These are phyloP conservation scores for Puccinia coronata DNA, from an alignment of 1,284 basidiomycete genomes.

Conservation along the genomic window DNA sequence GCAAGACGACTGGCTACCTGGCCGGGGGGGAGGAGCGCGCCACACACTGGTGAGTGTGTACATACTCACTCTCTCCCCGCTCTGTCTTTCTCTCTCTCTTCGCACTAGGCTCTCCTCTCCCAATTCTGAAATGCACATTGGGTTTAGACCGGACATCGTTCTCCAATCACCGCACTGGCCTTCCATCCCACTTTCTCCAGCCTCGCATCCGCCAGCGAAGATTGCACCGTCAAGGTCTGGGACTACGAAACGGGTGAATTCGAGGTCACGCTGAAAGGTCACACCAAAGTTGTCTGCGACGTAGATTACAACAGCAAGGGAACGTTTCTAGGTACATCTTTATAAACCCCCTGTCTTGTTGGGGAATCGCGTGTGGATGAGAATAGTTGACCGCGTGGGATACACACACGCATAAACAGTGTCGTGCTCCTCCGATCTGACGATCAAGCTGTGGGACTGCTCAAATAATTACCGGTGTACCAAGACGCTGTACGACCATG, in stretches of 20 bases:
- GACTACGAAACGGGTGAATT: slow-evolving; percentile 94
- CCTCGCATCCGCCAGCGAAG: slow-evolving; percentile 80
- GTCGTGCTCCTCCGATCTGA: slow-evolving; percentile 83
- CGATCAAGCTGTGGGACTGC: slow-evolving; percentile 88
- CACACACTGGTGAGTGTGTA: slow-evolving; percentile 34
- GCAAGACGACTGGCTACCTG: slow-evolving; percentile 43
- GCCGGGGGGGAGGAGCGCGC: slow-evolving; percentile 27
- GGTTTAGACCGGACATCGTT: slow-evolving; percentile 75
- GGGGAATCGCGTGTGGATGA: background rate
- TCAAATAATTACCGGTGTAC: slow-evolving; percentile 84
- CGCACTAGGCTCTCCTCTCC: background rate
- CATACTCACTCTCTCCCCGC: background rate
- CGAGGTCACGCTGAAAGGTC: slow-evolving; percentile 85
- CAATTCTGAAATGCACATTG: slow-evolving; percentile 70
- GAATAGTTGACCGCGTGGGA: no score
- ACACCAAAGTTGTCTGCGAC: slow-evolving; percentile 83
- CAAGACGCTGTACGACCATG: slow-evolving; percentile 83
- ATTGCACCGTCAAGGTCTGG: slow-evolving; percentile 86
- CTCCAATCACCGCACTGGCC: slow-evolving; percentile 73
- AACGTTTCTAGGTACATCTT: slow-evolving; percentile 67
- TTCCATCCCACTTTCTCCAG: slow-evolving; percentile 85
- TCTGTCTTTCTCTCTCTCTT: background rate
- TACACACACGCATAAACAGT: slow-evolving; percentile 64
- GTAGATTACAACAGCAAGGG: slow-evolving; percentile 85
- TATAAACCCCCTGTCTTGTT: background rate